Percentiles rank a stretch among this genome's conserved stretches.
phyloP scores from a whole-genome alignment of 2,329 filamentous ascomycete genomes.

The Monilinia laxa region DNA sequence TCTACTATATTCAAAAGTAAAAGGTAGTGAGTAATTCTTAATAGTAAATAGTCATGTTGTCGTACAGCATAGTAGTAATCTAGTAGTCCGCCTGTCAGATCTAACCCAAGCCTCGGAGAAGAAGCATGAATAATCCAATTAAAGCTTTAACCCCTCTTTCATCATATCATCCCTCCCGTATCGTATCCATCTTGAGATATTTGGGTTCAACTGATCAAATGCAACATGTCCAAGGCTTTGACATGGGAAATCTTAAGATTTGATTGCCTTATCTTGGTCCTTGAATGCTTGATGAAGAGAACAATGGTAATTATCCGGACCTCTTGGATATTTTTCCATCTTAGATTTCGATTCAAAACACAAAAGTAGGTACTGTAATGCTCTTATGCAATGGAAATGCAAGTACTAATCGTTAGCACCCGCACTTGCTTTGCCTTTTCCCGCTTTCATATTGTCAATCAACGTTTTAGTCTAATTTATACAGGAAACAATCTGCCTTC shows the following conservation, averaged over 20 bases:
- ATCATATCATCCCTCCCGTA: slow-evolving; percentile 14
- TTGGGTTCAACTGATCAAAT: slow-evolving; percentile 13
- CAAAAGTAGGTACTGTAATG: slow-evolving; percentile 14
- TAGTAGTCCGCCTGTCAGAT: slow-evolving; percentile 13
- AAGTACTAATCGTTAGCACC: slow-evolving; percentile 33
- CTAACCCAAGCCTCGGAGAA: slow-evolving; percentile 4
- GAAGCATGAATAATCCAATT: slow-evolving; percentile 19
- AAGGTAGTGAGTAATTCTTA: neutral
- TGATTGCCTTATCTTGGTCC: neutral
- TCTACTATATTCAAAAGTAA: too few relatives aligned
- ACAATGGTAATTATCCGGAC: too few relatives aligned
- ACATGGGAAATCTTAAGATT: slow-evolving; percentile 11
- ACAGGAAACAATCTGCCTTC: neutral
- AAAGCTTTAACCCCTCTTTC: slow-evolving; percentile 17
- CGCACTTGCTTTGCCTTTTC: slow-evolving; percentile 37
- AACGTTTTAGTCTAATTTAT: neutral
- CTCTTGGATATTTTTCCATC: neutral
- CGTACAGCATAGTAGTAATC: slow-evolving; percentile 2
- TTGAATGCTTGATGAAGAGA: too few relatives aligned
- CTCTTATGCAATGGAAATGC: slow-evolving; percentile 19
- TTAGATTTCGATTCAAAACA: slow-evolving; percentile 1
- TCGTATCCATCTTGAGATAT: neutral
- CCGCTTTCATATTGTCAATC: slow-evolving; percentile 20
- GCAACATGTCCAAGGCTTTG: slow-evolving; percentile 11
- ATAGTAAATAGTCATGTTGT: slow-evolving; percentile 4